phyloP scores from a whole-genome alignment of 1,139 yeast genomes.

The Lodderomyces metapsilosis region DNA sequence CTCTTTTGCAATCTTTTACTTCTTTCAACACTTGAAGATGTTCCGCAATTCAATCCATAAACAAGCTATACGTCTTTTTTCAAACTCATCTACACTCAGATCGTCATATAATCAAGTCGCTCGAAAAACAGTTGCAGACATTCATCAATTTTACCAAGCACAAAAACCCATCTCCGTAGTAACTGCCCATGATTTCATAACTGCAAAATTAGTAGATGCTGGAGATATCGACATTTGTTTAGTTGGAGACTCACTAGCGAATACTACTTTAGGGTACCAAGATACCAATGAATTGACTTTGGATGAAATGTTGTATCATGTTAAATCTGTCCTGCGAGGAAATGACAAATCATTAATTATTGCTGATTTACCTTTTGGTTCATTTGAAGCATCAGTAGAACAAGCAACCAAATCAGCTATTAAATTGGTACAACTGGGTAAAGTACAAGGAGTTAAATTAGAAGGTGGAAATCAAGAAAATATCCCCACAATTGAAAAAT shows the following conservation, averaged over 20 bases:
- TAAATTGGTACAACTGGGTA: constrained; percentile 58
- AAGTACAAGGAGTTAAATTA: constrained; percentile 77
- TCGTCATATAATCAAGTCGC: constrained; percentile 14
- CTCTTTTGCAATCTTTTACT: not conserved
- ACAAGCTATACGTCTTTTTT: not conserved
- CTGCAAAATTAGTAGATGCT: constrained; percentile 68
- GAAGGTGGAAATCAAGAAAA: constrained; percentile 76
- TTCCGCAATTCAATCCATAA: not conserved
- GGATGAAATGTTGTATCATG: constrained; percentile 78
- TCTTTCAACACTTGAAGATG: not conserved
- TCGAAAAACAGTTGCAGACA: constrained; percentile 38
- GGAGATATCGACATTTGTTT: constrained; percentile 70
- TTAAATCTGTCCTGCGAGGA: constrained; percentile 75
- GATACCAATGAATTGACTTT: constrained; percentile 73
- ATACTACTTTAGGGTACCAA: constrained; percentile 83
- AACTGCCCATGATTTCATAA: constrained; percentile 86
- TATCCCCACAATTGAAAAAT: constrained; percentile 39
- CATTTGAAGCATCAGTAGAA: constrained; percentile 63
- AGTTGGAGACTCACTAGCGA: constrained; percentile 90
- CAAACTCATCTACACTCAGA: not conserved
- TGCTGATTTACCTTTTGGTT: constrained; percentile 91
- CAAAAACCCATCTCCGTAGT: constrained; percentile 66
- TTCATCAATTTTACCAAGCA: constrained; percentile 38
- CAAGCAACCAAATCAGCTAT: constrained; percentile 69
- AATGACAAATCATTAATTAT: constrained; percentile 61